Evolutionary conservation across 176 grass and related monocot genomes (phyloP).

Genomic region (Metroxylon sagu): DNA sequence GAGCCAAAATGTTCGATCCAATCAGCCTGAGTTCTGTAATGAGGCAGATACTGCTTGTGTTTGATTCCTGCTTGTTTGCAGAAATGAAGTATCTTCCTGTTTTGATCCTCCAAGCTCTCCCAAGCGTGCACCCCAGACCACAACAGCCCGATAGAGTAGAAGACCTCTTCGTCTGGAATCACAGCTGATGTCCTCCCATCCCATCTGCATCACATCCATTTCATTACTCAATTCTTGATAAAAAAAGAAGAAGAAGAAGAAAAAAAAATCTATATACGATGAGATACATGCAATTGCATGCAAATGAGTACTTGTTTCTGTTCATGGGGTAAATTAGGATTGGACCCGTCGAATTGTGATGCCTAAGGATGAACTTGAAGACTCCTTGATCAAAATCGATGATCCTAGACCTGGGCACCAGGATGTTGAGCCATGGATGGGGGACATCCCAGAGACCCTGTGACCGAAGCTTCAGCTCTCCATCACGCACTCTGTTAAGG

Average conservation of each 20-base stretch:
- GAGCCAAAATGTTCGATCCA: conserved; percentile 23
- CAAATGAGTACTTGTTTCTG: conserved; percentile 11
- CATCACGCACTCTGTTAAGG: conserved; percentile 20
- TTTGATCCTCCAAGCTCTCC: conserved; percentile 13
- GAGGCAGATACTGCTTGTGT: conserved; percentile 21
- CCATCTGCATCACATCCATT: conserved; percentile 10
- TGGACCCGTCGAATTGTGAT: conserved; percentile 19
- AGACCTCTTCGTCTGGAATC: conserved; percentile 16
- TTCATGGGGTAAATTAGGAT: conserved; percentile 56
- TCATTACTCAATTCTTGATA: neutral
- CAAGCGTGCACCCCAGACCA: neutral
- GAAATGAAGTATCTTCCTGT: conserved; percentile 15
- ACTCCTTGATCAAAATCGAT: conserved; percentile 24
- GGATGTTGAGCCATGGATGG: conserved; percentile 53
- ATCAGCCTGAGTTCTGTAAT: neutral
- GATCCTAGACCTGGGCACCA: conserved; percentile 37
- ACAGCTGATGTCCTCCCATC: conserved; percentile 20
- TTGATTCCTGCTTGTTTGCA: conserved; percentile 3
- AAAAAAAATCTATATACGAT: neutral
- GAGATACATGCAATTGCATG: neutral
- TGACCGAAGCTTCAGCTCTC: conserved; percentile 18
- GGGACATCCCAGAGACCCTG: conserved; percentile 23
- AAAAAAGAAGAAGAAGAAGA: no score
- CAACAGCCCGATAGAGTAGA: conserved; percentile 17
- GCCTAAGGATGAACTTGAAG: conserved; percentile 29